These are phyloP conservation scores for Huntiella decipiens DNA, from an alignment of 2,329 filamentous ascomycete species.

Conservation along the genomic window DNA sequence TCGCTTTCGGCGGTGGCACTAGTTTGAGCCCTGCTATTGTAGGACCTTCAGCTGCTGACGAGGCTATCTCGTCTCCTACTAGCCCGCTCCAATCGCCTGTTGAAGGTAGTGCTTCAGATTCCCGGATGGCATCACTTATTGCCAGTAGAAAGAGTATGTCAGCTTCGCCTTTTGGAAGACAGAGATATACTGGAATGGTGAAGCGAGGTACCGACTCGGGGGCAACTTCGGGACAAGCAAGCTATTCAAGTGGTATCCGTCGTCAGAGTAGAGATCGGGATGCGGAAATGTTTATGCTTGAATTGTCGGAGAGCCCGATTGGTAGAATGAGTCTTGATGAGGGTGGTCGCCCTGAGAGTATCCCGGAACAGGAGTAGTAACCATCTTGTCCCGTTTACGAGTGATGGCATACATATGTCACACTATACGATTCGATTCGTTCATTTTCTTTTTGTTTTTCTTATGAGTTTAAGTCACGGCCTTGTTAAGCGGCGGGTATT, in stretches of 20 bases:
- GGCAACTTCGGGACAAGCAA: constrained; percentile 3
- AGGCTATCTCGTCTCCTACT: neutral
- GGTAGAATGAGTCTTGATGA: constrained; percentile 39
- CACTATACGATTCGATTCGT: neutral
- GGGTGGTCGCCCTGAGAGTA: constrained; percentile 12
- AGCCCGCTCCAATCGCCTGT: constrained; percentile 16
- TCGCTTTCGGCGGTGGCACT: constrained; percentile 44
- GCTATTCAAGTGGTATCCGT: constrained; percentile 2
- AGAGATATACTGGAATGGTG: constrained; percentile 27
- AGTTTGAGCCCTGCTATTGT: constrained; percentile 24
- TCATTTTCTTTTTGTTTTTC: neutral
- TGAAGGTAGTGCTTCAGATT: constrained; percentile 10
- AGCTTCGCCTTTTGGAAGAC: constrained; percentile 26
- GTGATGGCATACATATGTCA: neutral
- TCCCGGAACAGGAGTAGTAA: neutral
- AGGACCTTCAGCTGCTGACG: neutral
- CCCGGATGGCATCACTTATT: neutral
- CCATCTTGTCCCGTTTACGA: neutral
- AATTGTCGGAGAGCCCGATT: constrained; percentile 22
- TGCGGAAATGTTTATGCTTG: constrained; percentile 9
- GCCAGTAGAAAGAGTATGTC: neutral
- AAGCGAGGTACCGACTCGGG: constrained; percentile 21
- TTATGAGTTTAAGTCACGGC: neutral
- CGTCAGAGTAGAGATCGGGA: constrained; percentile 15
- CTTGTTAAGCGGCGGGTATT: too few species aligned